phyloP scores from a whole-genome alignment of 441 rosid species.

The Gossypium trilobum region DNA sequence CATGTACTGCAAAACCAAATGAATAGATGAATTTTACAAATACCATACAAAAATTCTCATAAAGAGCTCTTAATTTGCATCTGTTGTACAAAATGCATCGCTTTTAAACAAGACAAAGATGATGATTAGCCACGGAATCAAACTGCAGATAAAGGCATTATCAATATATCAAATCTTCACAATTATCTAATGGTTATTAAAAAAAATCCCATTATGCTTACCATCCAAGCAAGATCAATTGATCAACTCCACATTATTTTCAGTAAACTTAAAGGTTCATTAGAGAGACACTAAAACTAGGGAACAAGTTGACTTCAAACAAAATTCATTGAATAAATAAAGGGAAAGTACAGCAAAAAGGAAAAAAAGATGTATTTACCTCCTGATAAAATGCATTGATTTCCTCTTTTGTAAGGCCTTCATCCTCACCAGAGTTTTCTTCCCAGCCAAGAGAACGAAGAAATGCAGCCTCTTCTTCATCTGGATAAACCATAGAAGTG shows the following conservation, averaged over 20 bases:
- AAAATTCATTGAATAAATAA: not conserved
- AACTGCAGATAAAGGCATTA: not conserved
- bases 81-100: not conserved
- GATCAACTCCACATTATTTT: not conserved
- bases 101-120: not conserved
- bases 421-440: constrained; percentile 59
- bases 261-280: not conserved
- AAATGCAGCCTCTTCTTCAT: constrained; percentile 64
- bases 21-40: constrained; percentile 1
- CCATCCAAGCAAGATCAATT: not conserved
- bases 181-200: not conserved
- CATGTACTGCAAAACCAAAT: constrained; percentile 33
- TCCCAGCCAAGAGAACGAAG: constrained; percentile 95
- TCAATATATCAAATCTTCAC: not conserved
- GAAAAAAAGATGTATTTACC: constrained; percentile 32
- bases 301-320: not conserved
- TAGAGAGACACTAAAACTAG: not conserved
- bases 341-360: not conserved
- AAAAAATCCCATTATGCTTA: not conserved
- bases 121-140: not conserved
- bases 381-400: constrained; percentile 53
- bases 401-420: constrained; percentile 78
- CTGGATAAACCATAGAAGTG: constrained; percentile 27
- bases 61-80: not conserved
- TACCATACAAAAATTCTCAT: not conserved